Percentiles rank a stretch among this genome's conserved stretches.
These are phyloP conservation scores for Thraustochytrium sp. DNA, from an alignment of 352 stramenopile genomes.

Conservation along the genomic window DNA sequence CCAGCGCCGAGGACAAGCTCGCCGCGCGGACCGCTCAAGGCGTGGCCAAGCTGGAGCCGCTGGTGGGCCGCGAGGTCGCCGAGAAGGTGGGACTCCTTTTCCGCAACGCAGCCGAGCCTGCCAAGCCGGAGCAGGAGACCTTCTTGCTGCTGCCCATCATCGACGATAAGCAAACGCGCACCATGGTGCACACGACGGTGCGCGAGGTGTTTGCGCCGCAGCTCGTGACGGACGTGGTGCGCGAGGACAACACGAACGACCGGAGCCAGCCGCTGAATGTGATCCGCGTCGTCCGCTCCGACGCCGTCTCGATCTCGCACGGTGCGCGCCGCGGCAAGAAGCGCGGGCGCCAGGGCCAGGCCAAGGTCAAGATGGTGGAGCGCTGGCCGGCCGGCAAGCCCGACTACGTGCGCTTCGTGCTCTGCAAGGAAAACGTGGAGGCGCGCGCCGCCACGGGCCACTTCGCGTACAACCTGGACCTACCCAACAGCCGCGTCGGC, in stretches of 20 bases:
- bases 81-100: background rate
- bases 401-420: background rate
- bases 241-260: background rate
- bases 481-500: background rate
- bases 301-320: background rate
- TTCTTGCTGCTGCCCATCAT: background rate
- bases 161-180: background rate
- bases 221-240: constrained; percentile 9
- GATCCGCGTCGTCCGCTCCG: background rate
- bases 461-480: background rate
- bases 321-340: background rate
- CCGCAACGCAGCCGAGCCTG: no score
- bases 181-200: background rate
- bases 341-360: background rate
- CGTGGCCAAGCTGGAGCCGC: background rate
- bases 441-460: background rate
- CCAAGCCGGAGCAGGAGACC: background rate
- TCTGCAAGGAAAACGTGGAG: constrained; percentile 40
- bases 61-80: background rate
- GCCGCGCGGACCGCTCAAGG: background rate
- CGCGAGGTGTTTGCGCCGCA: background rate
- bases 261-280: background rate
- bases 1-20: background rate
- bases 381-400: background rate
- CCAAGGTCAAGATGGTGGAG: background rate